Evolutionary conservation across 768 basidiomycete species (phyloP).

Genomic region (Steccherinum ochraceum): DNA sequence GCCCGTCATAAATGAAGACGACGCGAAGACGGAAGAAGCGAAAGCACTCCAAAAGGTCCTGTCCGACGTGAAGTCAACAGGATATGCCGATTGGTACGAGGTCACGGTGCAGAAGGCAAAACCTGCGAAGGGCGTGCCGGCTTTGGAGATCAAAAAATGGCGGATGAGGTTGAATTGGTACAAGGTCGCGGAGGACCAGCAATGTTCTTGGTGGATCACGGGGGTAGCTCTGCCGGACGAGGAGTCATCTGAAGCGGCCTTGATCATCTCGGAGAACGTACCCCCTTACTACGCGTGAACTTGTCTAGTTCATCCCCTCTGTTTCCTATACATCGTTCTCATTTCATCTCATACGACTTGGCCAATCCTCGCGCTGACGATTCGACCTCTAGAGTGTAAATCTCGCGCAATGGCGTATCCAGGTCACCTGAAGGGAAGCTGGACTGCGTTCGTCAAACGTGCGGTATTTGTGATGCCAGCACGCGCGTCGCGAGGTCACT

Average conservation of each 20-base stretch:
- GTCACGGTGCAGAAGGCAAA: constrained; percentile 2
- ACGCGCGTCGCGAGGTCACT: too few relatives aligned
- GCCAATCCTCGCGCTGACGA: too few relatives aligned
- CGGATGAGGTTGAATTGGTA: background rate
- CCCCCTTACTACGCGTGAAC: background rate
- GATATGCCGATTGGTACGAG: constrained; percentile 6
- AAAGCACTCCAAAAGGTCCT: background rate
- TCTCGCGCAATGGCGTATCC: too few relatives aligned
- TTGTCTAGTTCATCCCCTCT: background rate
- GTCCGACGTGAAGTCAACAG: background rate
- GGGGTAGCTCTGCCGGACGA: background rate
- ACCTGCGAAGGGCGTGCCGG: background rate
- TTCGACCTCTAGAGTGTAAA: too few relatives aligned
- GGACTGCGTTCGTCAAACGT: too few relatives aligned
- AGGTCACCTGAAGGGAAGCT: too few relatives aligned
- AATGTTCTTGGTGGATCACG: background rate
- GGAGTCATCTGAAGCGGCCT: background rate
- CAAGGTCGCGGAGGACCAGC: background rate
- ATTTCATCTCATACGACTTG: too few relatives aligned
- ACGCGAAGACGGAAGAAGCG: background rate
- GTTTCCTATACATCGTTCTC: too few relatives aligned
- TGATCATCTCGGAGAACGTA: background rate
- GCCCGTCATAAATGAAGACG: background rate
- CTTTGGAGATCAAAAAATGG: background rate
- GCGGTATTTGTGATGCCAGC: too few relatives aligned